phyloP scores from a whole-genome alignment of 352 stramenopile species.

The Hyaloperonospora arabidopsidis region DNA sequence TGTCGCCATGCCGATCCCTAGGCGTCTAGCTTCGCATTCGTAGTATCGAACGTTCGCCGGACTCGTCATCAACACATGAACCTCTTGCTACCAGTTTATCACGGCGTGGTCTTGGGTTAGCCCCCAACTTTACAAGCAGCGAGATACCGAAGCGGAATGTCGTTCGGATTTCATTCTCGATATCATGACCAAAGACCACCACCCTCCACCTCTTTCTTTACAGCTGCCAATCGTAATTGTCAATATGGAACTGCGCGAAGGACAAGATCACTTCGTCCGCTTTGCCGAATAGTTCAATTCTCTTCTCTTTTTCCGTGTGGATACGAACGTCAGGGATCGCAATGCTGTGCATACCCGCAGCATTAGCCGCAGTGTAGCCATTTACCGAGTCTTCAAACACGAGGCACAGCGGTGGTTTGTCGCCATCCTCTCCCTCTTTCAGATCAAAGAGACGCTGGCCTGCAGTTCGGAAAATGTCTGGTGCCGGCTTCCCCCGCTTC shows the following conservation, averaged over 20 bases:
- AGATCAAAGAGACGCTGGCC: conserved; percentile 45
- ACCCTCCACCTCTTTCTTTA: too few species aligned
- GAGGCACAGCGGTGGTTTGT: conserved; percentile 38
- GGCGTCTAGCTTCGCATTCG: too few species aligned
- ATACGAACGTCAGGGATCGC: conserved; percentile 65
- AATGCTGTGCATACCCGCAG: conserved; percentile 61
- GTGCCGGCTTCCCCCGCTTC: conserved; percentile 59
- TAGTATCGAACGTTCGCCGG: too few species aligned
- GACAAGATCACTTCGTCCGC: conserved; percentile 60
- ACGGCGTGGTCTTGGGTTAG: too few species aligned
- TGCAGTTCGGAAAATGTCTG: conserved; percentile 74
- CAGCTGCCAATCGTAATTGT: conserved; percentile 49
- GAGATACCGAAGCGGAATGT: too few species aligned
- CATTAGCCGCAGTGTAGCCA: conserved; percentile 54
- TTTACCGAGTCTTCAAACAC: conserved; percentile 76
- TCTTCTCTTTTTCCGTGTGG: conserved; percentile 40
- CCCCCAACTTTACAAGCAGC: too few species aligned
- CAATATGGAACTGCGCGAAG: conserved; percentile 48
- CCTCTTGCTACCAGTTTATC: too few species aligned
- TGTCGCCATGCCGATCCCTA: too few species aligned
- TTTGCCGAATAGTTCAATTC: conserved; percentile 39
- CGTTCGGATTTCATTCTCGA: too few species aligned
- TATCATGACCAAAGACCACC: too few species aligned
- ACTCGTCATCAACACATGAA: too few species aligned
- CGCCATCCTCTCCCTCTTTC: conserved; percentile 24